phyloP scores from a whole-genome alignment of 441 rosid genomes.

The Erodium moschatum region DNA sequence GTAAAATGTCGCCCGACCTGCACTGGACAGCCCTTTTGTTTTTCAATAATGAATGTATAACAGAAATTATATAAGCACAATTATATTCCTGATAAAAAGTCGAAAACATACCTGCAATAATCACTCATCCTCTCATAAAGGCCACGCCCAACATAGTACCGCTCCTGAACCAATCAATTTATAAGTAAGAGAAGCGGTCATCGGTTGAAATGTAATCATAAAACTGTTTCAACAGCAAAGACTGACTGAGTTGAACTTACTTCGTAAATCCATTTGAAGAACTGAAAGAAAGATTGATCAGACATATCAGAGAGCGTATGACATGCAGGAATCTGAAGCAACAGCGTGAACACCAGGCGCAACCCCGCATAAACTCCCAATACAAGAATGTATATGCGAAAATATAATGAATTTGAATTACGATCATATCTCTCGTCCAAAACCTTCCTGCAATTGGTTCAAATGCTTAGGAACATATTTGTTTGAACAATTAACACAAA shows the following conservation, averaged over 20 bases:
- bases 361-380: conserved; percentile 80
- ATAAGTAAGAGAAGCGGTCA: conserved; percentile 18
- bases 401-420: conserved; percentile 57
- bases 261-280: conserved; percentile 99
- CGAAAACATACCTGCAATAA: conserved; percentile 97
- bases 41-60: background rate
- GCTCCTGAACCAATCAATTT: conserved; percentile 54
- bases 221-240: conserved; percentile 7
- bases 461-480: conserved; percentile 10
- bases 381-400: conserved; percentile 79
- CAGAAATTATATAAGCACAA: too few relatives aligned
- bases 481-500: background rate
- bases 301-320: conserved; percentile 83
- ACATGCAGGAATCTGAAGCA: conserved; percentile 78
- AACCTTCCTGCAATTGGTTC: conserved; percentile 59
- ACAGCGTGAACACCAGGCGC: conserved; percentile 58
- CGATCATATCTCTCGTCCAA: conserved; percentile 59
- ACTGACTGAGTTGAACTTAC: conserved; percentile 32
- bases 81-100: too few relatives aligned
- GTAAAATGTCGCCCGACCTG: background rate
- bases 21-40: background rate
- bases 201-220: conserved; percentile 2
- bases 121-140: conserved; percentile 82
- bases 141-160: conserved; percentile 98
- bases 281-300: conserved; percentile 92